These are phyloP conservation scores for Pestalotiopsis sp. DNA, from an alignment of 2,329 filamentous ascomycete species.

Conservation along the genomic window DNA sequence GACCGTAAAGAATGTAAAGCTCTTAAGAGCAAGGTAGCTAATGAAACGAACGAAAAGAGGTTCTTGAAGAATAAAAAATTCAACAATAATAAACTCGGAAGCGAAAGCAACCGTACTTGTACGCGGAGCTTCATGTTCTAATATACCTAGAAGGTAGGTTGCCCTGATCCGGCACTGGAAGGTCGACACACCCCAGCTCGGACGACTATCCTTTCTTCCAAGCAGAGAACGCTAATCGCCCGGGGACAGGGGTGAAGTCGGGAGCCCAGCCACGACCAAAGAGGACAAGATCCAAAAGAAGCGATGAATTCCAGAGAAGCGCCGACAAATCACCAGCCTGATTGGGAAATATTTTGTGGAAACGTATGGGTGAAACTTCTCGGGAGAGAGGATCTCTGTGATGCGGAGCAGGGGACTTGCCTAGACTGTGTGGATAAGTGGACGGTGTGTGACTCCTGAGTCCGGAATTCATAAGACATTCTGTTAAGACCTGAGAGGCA, in stretches of 20 bases:
- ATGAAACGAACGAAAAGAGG: constrained; percentile 2
- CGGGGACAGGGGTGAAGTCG: neutral
- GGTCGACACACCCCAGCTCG: neutral
- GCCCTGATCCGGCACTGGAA: constrained; percentile 11
- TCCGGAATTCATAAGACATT: constrained; percentile 9
- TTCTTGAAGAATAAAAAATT: neutral
- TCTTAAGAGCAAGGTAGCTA: constrained; percentile 3
- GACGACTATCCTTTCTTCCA: constrained; percentile 2
- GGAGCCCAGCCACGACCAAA: constrained; percentile 3
- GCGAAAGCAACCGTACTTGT: constrained; percentile 4
- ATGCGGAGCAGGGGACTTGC: constrained; percentile 1
- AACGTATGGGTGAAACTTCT: constrained; percentile 11
- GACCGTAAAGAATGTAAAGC: constrained; percentile 14
- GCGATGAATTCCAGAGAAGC: neutral
- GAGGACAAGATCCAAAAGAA: neutral
- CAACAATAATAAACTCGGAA: neutral
- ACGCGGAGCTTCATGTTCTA: constrained; percentile 9
- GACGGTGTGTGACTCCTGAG: neutral
- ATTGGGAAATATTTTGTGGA: constrained; percentile 5
- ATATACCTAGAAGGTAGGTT: constrained; percentile 3
- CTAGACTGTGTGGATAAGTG: constrained; percentile 9
- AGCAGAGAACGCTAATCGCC: neutral
- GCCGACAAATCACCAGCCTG: constrained; percentile 7
- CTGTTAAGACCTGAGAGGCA: neutral
- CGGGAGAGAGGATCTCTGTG: neutral